These are phyloP conservation scores for Gamsiella multidivaricata DNA, from an alignment of 192 early-diverging fungal species.

Conservation along the genomic window DNA sequence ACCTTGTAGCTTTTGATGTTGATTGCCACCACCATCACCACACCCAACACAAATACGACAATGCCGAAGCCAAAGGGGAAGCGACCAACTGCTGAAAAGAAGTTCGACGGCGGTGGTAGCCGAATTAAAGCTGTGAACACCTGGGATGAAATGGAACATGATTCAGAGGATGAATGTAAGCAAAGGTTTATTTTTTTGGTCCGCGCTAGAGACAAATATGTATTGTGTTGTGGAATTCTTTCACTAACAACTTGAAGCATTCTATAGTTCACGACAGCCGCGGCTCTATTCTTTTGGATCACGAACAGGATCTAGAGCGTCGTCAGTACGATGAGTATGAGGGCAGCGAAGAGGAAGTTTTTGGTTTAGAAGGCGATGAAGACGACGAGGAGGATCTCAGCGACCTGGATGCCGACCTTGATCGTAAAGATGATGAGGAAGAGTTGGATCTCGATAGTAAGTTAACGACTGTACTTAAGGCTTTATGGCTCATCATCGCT, in stretches of 20 bases:
- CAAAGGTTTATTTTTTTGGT: not conserved
- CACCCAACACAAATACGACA: constrained; percentile 6
- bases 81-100: constrained; percentile 44
- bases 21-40: constrained; percentile 6
- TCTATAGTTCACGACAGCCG: constrained; percentile 45
- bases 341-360: constrained; percentile 83
- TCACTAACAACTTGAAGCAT: not conserved
- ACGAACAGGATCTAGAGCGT: constrained; percentile 33
- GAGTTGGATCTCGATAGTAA: constrained; percentile 55
- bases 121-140: constrained; percentile 74
- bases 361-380: constrained; percentile 71
- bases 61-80: constrained; percentile 49
- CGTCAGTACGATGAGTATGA: constrained; percentile 58
- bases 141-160: constrained; percentile 79
- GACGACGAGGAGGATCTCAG: constrained; percentile 52
- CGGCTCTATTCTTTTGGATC: constrained; percentile 36
- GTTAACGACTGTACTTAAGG: not conserved
- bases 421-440: constrained; percentile 32
- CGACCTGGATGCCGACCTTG: constrained; percentile 43
- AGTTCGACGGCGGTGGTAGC: constrained; percentile 49
- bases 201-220: too few species aligned
- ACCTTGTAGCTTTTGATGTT: not conserved
- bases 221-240: too few species aligned
- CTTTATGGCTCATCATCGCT: too few species aligned
- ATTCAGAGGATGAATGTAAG: constrained; percentile 81